A percentile compares a stretch with the other conserved stretches of the same genome.
Conservation (phyloP, 2,329 filamentous ascomycete genomes). For the Botrytis fragariae region DNA sequence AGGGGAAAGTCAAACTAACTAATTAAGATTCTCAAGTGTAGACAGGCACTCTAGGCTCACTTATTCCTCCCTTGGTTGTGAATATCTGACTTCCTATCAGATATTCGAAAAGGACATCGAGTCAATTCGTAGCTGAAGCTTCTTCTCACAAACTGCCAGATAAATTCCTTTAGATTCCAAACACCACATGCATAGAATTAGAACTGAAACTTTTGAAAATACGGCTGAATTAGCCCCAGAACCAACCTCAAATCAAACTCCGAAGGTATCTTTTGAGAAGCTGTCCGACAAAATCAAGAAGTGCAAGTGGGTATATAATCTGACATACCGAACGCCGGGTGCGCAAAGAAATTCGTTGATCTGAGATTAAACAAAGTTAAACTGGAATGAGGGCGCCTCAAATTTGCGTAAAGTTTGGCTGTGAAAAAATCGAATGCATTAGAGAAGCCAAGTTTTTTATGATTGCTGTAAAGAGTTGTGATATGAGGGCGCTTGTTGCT, state of each 20-base stretch:
- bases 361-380: neutral
- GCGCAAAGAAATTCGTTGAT: neutral
- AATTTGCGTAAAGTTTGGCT: neutral
- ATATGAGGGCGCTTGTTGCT: neutral
- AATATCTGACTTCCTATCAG: neutral
- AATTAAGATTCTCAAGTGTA: neutral
- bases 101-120: neutral
- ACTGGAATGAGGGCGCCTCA: neutral
- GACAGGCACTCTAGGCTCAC: neutral
- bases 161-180: slow-evolving; percentile 16
- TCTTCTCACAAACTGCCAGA: neutral
- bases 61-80: neutral
- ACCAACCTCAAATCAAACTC: neutral
- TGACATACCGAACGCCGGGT: neutral
- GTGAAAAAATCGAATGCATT: neutral
- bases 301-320: neutral
- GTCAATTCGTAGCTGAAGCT: neutral
- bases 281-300: neutral
- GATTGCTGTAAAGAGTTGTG: neutral
- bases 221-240: neutral
- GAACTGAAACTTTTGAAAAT: neutral
- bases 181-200: slow-evolving; percentile 27
- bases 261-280: neutral
- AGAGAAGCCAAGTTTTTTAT: too few species aligned
- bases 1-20: neutral